A percentile compares a stretch with the other conserved stretches of the same genome.
Evolutionary conservation across 306 rosid genomes (phyloP).

Genomic region (Chamaecrista fasciculata): DNA sequence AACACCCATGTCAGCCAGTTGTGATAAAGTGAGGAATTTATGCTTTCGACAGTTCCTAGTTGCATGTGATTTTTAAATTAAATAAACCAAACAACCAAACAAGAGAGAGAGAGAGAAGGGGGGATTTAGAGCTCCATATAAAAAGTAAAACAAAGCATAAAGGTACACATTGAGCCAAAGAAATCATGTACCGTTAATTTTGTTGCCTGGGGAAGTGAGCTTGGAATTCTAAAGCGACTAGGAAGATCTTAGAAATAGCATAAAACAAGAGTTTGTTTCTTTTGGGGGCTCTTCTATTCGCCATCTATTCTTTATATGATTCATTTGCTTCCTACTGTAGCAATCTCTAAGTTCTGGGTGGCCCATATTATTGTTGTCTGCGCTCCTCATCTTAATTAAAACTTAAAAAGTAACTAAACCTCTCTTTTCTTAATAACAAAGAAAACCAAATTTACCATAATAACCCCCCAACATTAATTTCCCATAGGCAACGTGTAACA

Average conservation of each 20-base stretch:
- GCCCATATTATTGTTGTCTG: constrained; percentile 29
- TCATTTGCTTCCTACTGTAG: constrained; percentile 41
- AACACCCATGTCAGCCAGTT: constrained; percentile 48
- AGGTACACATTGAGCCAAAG: constrained; percentile 53
- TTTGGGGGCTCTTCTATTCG: constrained; percentile 61
- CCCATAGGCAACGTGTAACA: neutral
- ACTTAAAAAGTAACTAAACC: constrained; percentile 38
- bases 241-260: constrained; percentile 71
- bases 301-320: constrained; percentile 59
- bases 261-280: constrained; percentile 89
- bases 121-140: constrained; percentile 32
- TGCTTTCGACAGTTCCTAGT: constrained; percentile 73
- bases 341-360: constrained; percentile 40
- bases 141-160: constrained; percentile 63
- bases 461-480: constrained; percentile 23
- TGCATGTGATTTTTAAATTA: constrained; percentile 57
- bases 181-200: constrained; percentile 48
- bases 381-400: constrained; percentile 21
- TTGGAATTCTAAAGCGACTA: constrained; percentile 85
- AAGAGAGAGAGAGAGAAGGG: constrained; percentile 29
- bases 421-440: constrained; percentile 69
- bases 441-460: constrained; percentile 50
- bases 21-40: constrained; percentile 58
- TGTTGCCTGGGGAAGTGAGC: constrained; percentile 79
- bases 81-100: neutral